phyloP scores from a whole-genome alignment of 2,329 filamentous ascomycete genomes.

The Scedosporium boydii region DNA sequence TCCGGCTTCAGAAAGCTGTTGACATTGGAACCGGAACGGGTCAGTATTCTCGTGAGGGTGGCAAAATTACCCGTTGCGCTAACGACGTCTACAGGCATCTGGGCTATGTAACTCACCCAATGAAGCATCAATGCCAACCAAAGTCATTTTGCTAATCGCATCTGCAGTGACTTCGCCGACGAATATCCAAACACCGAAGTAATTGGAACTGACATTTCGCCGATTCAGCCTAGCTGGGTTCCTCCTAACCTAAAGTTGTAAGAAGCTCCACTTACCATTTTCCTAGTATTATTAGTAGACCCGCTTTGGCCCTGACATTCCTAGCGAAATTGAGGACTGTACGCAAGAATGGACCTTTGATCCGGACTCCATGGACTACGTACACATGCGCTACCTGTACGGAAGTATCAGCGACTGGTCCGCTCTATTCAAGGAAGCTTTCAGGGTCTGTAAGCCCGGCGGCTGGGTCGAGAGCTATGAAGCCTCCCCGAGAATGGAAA shows the following conservation, averaged over 20 bases:
- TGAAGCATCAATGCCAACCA: not conserved
- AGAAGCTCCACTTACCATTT: constrained; percentile 46
- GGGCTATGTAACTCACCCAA: constrained; percentile 35
- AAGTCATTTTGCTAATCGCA: not conserved
- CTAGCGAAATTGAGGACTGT: constrained; percentile 22
- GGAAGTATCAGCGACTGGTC: constrained; percentile 49
- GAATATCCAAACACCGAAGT: constrained; percentile 31
- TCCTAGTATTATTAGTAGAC: constrained; percentile 19
- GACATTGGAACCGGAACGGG: constrained; percentile 48
- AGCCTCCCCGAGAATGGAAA: constrained; percentile 26
- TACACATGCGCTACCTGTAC: constrained; percentile 48
- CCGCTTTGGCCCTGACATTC: not conserved
- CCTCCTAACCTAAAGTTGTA: constrained; percentile 27
- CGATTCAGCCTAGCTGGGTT: constrained; percentile 46
- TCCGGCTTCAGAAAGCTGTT: constrained; percentile 17
- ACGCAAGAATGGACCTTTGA: constrained; percentile 32
- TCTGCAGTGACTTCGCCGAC: constrained; percentile 38
- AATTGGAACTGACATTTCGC: constrained; percentile 45
- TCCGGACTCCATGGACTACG: constrained; percentile 41
- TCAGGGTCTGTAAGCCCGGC: constrained; percentile 34
- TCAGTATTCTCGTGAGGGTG: constrained; percentile 10
- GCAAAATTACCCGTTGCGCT: not conserved
- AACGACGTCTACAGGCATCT: constrained; percentile 21
- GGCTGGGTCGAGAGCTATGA: constrained; percentile 21
- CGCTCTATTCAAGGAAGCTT: constrained; percentile 41